Base-by-base conservation (phyloP, 2,329 filamentous ascomycete genomes). In the Fusarium succisae region DNA sequence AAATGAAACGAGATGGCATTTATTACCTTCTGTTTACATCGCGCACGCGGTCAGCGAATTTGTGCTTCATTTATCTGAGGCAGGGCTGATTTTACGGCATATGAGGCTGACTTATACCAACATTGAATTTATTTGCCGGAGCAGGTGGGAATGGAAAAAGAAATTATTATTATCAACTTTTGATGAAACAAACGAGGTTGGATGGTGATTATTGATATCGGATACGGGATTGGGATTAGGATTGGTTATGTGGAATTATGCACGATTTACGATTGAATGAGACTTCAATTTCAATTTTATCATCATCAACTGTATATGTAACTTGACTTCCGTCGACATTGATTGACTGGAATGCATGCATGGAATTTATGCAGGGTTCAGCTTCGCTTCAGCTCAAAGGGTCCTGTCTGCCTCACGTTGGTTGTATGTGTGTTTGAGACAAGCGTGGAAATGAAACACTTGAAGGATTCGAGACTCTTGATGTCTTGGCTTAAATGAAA, bases 241-340 rank as follows among this genome's bases (percentile, higher is more conserved):
- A 50, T 35, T 39, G 50, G 57, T 58, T 14, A 53, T 54, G 41
- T 56, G 50, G 43, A 65, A 57, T 57, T 54, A 71, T 54, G 58
- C 51, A 74, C 48, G 62, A 67, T 57, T 73, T 59, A 74, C 57
- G 71, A 73, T 58, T 59, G 47, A 70, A 69, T 45, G 58, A 65
- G 32, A 74, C 44, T 56, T 62, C 32, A 28, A 62, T 57, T 48
- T 50, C 45, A 51, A 54, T 38, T 56, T 41, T n/a, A 44, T 39
- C 43, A 37, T 35, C 48, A 35, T 51, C 12, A 18, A 15, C 28
- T n/a, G 32, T 35, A 35, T 35, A 18, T 18, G 8, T 37, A 35
- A 35, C 30, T 24, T 35, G 48, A 59, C 20, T 56, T 65, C 22
- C 28, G 44, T 17, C 48, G 47, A 32, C 30, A 53, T n/a, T 38